Percentiles rank a stretch among this genome's conserved stretches.
These are phyloP conservation scores for Phaeosphaeriaceae sp. DNA, from an alignment of 2,329 filamentous ascomycete species.

Conservation along the genomic window DNA sequence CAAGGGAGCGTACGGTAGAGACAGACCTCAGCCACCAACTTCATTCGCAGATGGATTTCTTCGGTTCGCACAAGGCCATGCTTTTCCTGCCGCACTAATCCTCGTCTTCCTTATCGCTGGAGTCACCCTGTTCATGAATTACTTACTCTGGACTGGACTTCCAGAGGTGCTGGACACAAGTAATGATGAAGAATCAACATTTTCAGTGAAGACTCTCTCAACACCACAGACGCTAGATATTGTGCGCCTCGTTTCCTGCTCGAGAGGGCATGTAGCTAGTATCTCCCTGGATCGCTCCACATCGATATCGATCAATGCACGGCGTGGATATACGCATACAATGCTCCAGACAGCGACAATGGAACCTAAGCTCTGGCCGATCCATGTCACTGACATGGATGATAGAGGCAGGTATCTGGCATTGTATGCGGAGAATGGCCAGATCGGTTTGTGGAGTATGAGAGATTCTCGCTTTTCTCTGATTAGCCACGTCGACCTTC, in stretches of 20 bases:
- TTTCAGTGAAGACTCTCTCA: slow-evolving; percentile 67
- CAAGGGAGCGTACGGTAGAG: slow-evolving; percentile 71
- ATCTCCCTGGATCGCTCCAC: slow-evolving; percentile 74
- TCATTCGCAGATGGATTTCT: slow-evolving; percentile 61
- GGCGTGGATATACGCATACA: slow-evolving; percentile 36
- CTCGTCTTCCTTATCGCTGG: slow-evolving; percentile 69
- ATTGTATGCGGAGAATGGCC: slow-evolving; percentile 65
- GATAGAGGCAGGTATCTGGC: slow-evolving; percentile 70
- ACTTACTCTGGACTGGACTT: slow-evolving; percentile 72
- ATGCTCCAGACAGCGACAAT: slow-evolving; percentile 41
- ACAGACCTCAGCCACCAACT: slow-evolving; percentile 55
- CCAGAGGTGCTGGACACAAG: slow-evolving; percentile 53
- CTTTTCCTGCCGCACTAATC: slow-evolving; percentile 69
- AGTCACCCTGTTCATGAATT: slow-evolving; percentile 75
- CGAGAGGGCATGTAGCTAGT: slow-evolving; percentile 71
- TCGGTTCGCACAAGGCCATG: slow-evolving; percentile 66
- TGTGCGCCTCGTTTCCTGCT: slow-evolving; percentile 67
- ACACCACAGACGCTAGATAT: slow-evolving; percentile 74
- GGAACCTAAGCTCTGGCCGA: slow-evolving; percentile 49
- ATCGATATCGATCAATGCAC: slow-evolving; percentile 62
- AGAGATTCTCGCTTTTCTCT: slow-evolving; percentile 63
- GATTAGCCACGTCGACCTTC: slow-evolving; percentile 59
- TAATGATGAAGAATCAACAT: slow-evolving; percentile 57
- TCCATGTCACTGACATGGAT: slow-evolving; percentile 70
- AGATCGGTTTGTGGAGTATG: slow-evolving; percentile 70